Evolutionary conservation across 768 basidiomycete species (phyloP), one percentile per base, ranked within the genome.

Genomic region (Calvatia gigantea): DNA sequence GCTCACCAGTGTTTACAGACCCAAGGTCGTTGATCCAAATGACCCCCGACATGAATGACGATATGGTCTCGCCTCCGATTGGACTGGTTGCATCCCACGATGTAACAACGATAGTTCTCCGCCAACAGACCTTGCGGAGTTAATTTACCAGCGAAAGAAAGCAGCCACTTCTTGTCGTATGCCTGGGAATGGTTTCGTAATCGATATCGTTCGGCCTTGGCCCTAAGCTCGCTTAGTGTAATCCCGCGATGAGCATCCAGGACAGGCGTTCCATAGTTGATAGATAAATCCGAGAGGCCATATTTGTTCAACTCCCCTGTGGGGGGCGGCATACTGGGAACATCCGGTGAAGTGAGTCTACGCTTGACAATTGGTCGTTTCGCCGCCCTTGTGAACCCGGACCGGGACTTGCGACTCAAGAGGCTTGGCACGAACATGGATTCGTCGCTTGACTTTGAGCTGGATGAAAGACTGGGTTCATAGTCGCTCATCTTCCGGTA

Each of bases 11-110:
- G 64, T n/a, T 72, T 61, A 60, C 87, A 89, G 44, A 76, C 71
- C 67, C 83, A 89, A 4, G 81, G 84, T 59, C 86, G 70, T 61
- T 87, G 83, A 57, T 86, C 82, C 48, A 89, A 75, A 64, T 89
- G 87, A 15, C 83, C 82, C 28, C 87, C 86, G 29, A 89, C 78
- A 57, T 89, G 87, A 33, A 86, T 86, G 28, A 87, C 65, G 58
- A 89, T 89, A 59, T 89, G 87, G 64, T 89, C 87, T 52, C 83
- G 73, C 54, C 87, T 75, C 67, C 84, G 88, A 73, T 89, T 89
- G 52, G 70, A 75, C 64, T 89, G 87, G 25, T 72, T 67, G 65
- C 87, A 89, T 6, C 84, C 87, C 19, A 73, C 60, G 38, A 89
- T 70, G 61, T 89, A 89, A 62, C 87, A 89, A 33, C 87, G 76